Evolutionary conservation across 2,329 filamentous ascomycete genomes (phyloP).

Genomic region (Dactylonectria estremocensis): DNA sequence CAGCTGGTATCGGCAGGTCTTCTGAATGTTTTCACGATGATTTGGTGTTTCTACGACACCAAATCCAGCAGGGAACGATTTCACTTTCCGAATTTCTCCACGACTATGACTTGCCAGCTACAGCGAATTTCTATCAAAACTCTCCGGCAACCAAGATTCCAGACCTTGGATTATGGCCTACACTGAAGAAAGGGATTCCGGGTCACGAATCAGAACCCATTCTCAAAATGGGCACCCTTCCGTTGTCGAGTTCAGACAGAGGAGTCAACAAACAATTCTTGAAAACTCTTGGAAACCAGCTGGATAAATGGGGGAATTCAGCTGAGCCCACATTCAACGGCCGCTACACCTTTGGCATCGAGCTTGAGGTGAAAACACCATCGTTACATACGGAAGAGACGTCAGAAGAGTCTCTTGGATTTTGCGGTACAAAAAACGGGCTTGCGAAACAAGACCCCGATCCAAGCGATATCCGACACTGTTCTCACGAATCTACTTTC

Average conservation of each 20-base stretch:
- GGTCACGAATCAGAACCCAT: conserved; percentile 12
- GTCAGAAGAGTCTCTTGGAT: not conserved
- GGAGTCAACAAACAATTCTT: not conserved
- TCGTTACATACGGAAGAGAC: not conserved
- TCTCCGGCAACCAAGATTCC: not conserved
- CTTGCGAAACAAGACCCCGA: conserved; percentile 4
- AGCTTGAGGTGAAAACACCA: conserved; percentile 39
- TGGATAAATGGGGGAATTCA: not conserved
- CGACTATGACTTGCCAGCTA: not conserved
- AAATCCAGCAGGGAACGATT: not conserved
- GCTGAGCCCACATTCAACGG: conserved; percentile 4
- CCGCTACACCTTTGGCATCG: conserved; percentile 40
- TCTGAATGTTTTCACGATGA: not conserved
- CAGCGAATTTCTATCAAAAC: conserved; percentile 12
- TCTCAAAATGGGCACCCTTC: not conserved
- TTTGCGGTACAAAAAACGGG: not conserved
- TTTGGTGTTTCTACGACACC: conserved; percentile 8
- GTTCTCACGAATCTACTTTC: not conserved
- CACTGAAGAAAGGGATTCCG: conserved; percentile 1
- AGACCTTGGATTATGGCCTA: conserved; percentile 28
- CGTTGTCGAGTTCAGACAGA: not conserved
- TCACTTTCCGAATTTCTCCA: conserved; percentile 18
- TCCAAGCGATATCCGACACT: conserved; percentile 23
- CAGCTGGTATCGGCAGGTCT: not conserved
- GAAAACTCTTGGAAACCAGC: not conserved